These are phyloP conservation scores for Heterobasidion irregulare DNA, from an alignment of 1,284 basidiomycete species.

Conservation along the genomic window DNA sequence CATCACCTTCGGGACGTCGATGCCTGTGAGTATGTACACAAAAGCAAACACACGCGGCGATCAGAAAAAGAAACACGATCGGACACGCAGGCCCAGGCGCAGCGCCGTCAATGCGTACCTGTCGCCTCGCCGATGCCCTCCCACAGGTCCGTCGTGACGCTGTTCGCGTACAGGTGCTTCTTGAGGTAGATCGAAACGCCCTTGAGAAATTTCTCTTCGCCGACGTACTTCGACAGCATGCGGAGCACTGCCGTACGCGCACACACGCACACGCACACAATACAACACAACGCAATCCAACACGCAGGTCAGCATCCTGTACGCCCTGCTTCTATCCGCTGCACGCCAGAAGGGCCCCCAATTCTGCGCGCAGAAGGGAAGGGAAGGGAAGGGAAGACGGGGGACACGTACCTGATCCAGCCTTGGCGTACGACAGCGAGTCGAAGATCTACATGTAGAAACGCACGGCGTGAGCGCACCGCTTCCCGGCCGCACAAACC, in stretches of 20 bases:
- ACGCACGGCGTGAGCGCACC: neutral
- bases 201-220: constrained; percentile 82
- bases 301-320: too few relatives aligned
- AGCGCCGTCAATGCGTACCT: constrained; percentile 19
- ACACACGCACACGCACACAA: too few relatives aligned
- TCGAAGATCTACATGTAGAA: constrained; percentile 66
- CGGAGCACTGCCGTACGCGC: constrained; percentile 57
- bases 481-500: too few relatives aligned
- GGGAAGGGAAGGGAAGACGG: too few relatives aligned
- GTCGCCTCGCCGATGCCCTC: constrained; percentile 78
- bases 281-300: too few relatives aligned
- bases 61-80: neutral
- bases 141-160: constrained; percentile 87
- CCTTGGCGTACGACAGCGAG: constrained; percentile 80
- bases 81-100: neutral
- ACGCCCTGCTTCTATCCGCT: too few relatives aligned
- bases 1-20: constrained; percentile 82
- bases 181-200: constrained; percentile 92
- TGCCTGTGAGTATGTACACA: constrained; percentile 27
- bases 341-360: too few relatives aligned
- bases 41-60: neutral
- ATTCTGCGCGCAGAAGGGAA: too few relatives aligned
- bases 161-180: constrained; percentile 78
- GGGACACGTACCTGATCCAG: constrained; percentile 53
- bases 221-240: constrained; percentile 88